Evolutionary conservation across 1,284 basidiomycete species (phyloP), one percentile per base, ranked within the genome.

Genomic region (Dichomitus squalens): DNA sequence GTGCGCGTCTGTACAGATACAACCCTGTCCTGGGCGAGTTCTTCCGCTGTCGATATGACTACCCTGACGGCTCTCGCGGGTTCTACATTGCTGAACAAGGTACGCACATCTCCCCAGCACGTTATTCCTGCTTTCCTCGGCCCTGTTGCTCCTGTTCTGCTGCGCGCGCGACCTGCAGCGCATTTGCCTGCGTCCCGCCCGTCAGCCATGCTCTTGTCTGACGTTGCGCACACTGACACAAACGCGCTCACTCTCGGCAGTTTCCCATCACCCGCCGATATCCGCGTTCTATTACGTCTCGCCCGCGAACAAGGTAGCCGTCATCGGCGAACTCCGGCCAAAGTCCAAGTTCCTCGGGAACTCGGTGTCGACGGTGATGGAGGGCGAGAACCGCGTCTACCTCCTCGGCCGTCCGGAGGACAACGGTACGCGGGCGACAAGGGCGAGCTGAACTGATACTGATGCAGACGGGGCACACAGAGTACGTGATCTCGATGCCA

Each of bases 11-110:
- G 44, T 51, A 36, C 68, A 94, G 92, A 61, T 98, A 98, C 75
- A 99, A 99, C 73, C 96, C 97, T 27, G 85, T 98, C 12, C 85
- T 99, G 9, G 96, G 97, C 55, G 96, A 99, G 73, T 96, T 97
- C 78, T 99, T 98, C 83, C 86, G 96, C 50, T 98, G 96, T 76
- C 81, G 90, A 57, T 99, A 98, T 73, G 88, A 93, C 73, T 99
- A 99, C 74, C 77, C 88, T 4, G 90, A 99, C 68, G 93, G 93
- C 27, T 90, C 94, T 11, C 86, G 90, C 63, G 97, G 95, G 0
- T 98, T 94, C 78, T 99, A 97, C 75, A 93, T 99, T 64, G 92
- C 97, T 39, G 96, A 99, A 74, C 96, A 99, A 86, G 95, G 90
- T 84, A n/a, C n/a, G n/a, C n/a, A n/a, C n/a, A n/a, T n/a, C n/a